Evolutionary conservation across 2,329 filamentous ascomycete species (phyloP).

Genomic region (Zymoseptoria brevis): DNA sequence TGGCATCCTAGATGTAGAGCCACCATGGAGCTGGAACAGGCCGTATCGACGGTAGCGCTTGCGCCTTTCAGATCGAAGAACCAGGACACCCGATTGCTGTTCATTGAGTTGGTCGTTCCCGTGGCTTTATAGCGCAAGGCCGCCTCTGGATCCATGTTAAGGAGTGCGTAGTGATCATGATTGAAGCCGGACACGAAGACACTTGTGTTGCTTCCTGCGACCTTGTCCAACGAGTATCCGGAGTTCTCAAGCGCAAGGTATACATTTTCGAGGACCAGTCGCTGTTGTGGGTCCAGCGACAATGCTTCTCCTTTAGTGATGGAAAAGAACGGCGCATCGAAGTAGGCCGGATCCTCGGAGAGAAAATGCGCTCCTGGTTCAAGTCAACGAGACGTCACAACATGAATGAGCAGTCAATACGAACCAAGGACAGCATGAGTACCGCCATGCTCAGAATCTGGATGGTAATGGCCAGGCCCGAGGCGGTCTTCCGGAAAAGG

Average conservation of each 20-base stretch:
- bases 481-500: no score
- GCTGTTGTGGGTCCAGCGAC: background rate
- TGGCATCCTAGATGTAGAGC: background rate
- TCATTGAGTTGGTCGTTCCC: background rate
- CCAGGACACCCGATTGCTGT: background rate
- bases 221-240: background rate
- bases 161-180: background rate
- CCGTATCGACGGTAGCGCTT: constrained; percentile 11
- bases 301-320: background rate
- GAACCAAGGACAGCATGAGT: no score
- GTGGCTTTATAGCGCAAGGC: background rate
- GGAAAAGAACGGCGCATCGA: background rate
- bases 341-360: background rate
- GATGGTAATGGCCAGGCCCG: no score
- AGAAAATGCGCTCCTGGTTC: background rate
- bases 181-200: background rate
- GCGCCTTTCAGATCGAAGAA: constrained; percentile 13
- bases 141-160: background rate
- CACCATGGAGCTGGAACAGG: background rate
- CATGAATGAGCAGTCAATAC: no score
- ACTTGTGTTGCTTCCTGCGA: background rate
- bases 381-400: no score
- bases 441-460: no score
- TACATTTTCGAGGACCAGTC: background rate
- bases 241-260: background rate